Evolutionary conservation across 352 stramenopile species (phyloP).

Genomic region (Aphanomyces euteiches): DNA sequence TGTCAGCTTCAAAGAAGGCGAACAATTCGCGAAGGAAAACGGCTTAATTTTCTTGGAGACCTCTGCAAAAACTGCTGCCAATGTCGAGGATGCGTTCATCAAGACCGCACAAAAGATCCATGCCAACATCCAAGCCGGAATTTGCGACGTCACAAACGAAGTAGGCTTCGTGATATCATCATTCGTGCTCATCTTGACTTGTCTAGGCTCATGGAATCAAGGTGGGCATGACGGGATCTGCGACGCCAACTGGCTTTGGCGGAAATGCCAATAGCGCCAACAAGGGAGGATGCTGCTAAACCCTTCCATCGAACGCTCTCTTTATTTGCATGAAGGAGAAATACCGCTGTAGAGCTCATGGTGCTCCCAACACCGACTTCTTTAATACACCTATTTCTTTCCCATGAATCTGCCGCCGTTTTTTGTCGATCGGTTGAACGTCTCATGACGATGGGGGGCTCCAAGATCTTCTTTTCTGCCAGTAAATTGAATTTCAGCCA

Average conservation of each 20-base stretch:
- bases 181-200: constrained; percentile 1
- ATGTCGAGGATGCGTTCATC: constrained; percentile 98
- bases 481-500: constrained; percentile 7
- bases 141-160: constrained; percentile 95
- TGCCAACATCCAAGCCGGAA: constrained; percentile 91
- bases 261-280: constrained; percentile 59
- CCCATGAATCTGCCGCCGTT: too few relatives aligned
- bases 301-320: neutral
- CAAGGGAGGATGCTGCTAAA: constrained; percentile 76
- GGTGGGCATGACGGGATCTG: constrained; percentile 82
- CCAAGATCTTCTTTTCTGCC: too few relatives aligned
- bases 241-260: constrained; percentile 69
- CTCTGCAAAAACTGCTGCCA: constrained; percentile 97
- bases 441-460: too few relatives aligned
- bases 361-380: too few relatives aligned
- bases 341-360: too few relatives aligned
- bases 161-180: constrained; percentile 34
- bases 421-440: too few relatives aligned
- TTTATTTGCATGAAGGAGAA: too few relatives aligned
- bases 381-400: too few relatives aligned
- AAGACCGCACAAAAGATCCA: constrained; percentile 96
- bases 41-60: constrained; percentile 99
- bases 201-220: constrained; percentile 82
- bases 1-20: constrained; percentile 96
- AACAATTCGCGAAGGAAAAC: constrained; percentile 98